Conservation (phyloP, 192 early-diverging fungal species). For the Gryganskiella cystojenkinii region DNA sequence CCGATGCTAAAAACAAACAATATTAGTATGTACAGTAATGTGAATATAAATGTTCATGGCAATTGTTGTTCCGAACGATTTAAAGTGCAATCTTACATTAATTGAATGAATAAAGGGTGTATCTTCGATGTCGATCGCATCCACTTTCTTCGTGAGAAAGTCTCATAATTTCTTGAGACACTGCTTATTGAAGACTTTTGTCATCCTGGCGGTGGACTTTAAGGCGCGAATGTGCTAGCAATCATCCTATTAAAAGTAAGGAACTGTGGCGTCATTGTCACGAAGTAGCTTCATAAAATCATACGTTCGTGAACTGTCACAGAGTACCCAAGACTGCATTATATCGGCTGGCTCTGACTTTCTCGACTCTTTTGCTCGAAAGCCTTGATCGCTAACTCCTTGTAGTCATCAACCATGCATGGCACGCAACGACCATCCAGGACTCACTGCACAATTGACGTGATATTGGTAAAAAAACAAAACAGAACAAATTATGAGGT, state of each 20-base stretch:
- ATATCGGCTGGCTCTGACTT: conserved; percentile 25
- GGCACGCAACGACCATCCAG: conserved; percentile 16
- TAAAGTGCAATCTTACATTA: conserved; percentile 1
- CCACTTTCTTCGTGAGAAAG: conserved; percentile 16
- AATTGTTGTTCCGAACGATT: not conserved
- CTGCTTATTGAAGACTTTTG: conserved; percentile 8
- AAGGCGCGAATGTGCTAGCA: conserved; percentile 21
- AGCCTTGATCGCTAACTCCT: conserved; percentile 6
- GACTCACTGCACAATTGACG: conserved; percentile 8
- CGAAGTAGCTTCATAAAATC: conserved; percentile 2
- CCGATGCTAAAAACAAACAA: conserved; percentile 14
- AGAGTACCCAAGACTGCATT: conserved; percentile 2
- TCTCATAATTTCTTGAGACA: conserved; percentile 10
- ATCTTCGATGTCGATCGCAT: conserved; percentile 12
- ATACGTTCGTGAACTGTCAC: not conserved
- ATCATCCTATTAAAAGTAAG: conserved; percentile 16
- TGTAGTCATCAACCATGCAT: conserved; percentile 16
- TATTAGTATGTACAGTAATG: conserved; percentile 2
- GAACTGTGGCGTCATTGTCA: conserved; percentile 9
- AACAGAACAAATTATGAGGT: not conserved
- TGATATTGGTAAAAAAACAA: not conserved
- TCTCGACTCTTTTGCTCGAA: conserved; percentile 11
- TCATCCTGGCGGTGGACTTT: conserved; percentile 15
- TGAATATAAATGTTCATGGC: not conserved
- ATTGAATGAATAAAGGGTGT: conserved; percentile 6